phyloP scores from a whole-genome alignment of 495 filamentous ascomycete genomes.

The Aspergillus cavernicola region DNA sequence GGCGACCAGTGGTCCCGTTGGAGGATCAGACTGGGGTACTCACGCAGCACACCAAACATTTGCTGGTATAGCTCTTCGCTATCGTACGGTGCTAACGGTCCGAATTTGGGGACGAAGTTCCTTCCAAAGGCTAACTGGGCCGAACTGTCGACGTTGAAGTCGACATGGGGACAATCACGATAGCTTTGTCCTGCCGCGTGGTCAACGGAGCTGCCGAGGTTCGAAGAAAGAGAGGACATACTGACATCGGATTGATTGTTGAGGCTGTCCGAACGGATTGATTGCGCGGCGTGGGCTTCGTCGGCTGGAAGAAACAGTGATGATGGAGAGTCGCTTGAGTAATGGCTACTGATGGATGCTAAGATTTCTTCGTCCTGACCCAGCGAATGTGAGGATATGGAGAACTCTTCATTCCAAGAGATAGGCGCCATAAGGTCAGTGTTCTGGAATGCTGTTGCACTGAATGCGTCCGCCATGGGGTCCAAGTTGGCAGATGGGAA shows the following conservation, averaged over 20 bases:
- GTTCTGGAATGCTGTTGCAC: not conserved
- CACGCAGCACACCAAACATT: constrained; percentile 10
- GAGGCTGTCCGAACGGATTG: too few species aligned
- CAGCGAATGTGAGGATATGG: not conserved
- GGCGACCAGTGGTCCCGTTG: constrained; percentile 18
- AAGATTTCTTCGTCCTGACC: not conserved
- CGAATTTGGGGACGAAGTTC: constrained; percentile 1
- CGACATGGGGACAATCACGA: not conserved
- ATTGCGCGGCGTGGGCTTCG: too few species aligned
- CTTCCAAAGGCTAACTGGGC: constrained; percentile 7
- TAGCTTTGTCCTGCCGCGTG: not conserved
- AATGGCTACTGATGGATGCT: not conserved
- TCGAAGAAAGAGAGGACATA: too few species aligned
- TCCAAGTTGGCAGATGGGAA: not conserved
- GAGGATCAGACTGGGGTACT: constrained; percentile 14
- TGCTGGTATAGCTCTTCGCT: constrained; percentile 4
- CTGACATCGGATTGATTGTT: too few species aligned
- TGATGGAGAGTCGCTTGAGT: not conserved
- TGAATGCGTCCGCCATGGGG: not conserved
- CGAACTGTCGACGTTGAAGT: not conserved
- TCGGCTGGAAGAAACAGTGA: not conserved
- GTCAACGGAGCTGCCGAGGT: not conserved
- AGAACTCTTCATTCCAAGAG: constrained; percentile 11
- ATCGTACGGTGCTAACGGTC: not conserved
- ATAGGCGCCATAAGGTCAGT: not conserved